Evolutionary conservation across 192 early-diverging fungal genomes (phyloP).

Genomic region (Coemansia sp.): DNA sequence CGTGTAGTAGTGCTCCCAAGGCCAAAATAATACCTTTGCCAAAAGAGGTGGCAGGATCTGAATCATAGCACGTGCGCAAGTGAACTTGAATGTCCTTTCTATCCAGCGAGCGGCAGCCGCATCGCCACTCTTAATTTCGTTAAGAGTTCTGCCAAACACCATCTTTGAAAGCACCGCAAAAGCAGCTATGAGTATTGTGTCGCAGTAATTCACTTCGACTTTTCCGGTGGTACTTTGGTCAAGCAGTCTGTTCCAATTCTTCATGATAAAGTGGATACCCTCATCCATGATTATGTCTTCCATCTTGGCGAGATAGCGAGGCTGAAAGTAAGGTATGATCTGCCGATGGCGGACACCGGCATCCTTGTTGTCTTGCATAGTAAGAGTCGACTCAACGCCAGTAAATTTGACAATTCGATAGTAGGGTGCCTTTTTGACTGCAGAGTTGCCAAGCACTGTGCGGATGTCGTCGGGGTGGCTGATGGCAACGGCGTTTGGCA

Average conservation of each 20-base stretch:
- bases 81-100: slow-evolving; percentile 18
- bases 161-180: slow-evolving; percentile 25
- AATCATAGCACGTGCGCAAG: slow-evolving; percentile 22
- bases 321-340: slow-evolving; percentile 30
- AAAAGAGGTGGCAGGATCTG: slow-evolving; percentile 18
- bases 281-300: slow-evolving; percentile 30
- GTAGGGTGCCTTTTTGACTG: slow-evolving; percentile 19
- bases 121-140: slow-evolving; percentile 19
- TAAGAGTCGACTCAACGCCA: slow-evolving; percentile 28
- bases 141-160: slow-evolving; percentile 23
- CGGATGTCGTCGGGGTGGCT: slow-evolving; percentile 33
- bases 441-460: slow-evolving; percentile 15
- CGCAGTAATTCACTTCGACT: slow-evolving; percentile 31
- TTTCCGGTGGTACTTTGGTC: slow-evolving; percentile 9
- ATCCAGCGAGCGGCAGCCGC: slow-evolving; percentile 18
- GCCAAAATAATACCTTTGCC: slow-evolving; percentile 8
- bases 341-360: slow-evolving; percentile 21
- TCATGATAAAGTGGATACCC: slow-evolving; percentile 25
- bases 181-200: slow-evolving; percentile 21
- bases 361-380: slow-evolving; percentile 22
- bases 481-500: slow-evolving; percentile 21
- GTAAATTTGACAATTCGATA: slow-evolving; percentile 25
- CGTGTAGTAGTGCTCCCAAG: slow-evolving; percentile 28
- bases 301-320: slow-evolving; percentile 23
- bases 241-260: slow-evolving; percentile 28